Percentiles rank a stretch among this genome's conserved stretches.
phyloP scores from a whole-genome alignment of 164 flowering plant genomes.

The Platanus orientalis region DNA sequence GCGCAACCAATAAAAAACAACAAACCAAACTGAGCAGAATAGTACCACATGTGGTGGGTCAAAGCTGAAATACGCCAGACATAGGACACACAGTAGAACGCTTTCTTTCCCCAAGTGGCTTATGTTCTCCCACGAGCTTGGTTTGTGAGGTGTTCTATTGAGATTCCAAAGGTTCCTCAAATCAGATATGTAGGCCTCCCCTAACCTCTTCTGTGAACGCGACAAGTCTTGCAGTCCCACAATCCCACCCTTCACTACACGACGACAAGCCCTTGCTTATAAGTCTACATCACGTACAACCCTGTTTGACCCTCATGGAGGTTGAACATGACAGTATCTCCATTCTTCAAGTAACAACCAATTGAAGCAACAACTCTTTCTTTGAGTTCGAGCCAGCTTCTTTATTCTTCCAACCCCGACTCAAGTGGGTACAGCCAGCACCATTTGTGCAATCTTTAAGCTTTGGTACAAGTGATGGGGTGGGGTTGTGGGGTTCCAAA shows the following conservation, averaged over 20 bases:
- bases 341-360: background rate
- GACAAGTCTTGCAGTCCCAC: background rate
- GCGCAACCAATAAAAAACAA: too few relatives aligned
- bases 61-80: constrained; percentile 7
- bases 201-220: constrained; percentile 3
- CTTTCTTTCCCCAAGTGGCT: constrained; percentile 2
- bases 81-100: constrained; percentile 4
- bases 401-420: background rate
- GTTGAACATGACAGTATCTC: too few relatives aligned
- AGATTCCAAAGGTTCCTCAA: constrained; percentile 12
- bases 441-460: constrained; percentile 13
- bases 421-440: constrained; percentile 24
- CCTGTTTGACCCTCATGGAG: too few relatives aligned
- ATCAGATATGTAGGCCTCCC: constrained; percentile 13
- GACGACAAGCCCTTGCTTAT: too few relatives aligned
- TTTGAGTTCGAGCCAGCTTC: background rate
- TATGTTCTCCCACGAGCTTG: constrained; percentile 3
- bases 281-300: too few relatives aligned
- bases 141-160: constrained; percentile 6
- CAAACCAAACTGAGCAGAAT: too few relatives aligned
- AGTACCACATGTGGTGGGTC: constrained; percentile 10
- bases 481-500: too few relatives aligned
- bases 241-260: background rate
- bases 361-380: too few relatives aligned
- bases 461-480: background rate